phyloP scores from a whole-genome alignment of 164 flowering plant genomes.

The Nymphaea colorata region DNA sequence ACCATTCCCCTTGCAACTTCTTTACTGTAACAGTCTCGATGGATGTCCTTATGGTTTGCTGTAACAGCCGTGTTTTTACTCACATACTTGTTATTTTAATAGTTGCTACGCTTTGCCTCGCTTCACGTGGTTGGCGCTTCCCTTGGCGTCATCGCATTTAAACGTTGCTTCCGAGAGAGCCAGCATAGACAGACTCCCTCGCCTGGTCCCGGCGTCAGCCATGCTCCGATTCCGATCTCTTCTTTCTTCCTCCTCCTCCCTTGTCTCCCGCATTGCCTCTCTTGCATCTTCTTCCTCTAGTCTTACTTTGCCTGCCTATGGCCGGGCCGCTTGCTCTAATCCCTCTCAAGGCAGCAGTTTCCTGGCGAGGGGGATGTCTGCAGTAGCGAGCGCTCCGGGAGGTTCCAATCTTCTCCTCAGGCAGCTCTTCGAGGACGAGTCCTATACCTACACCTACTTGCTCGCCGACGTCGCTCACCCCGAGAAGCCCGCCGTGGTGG shows the following conservation, averaged over 20 bases:
- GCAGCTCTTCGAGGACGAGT: conserved; percentile 36
- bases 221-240: neutral
- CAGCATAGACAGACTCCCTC: no score
- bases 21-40: no score
- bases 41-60: no score
- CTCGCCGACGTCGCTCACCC: conserved; percentile 86
- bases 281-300: neutral
- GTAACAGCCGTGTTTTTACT: no score
- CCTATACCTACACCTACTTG: conserved; percentile 83
- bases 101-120: no score
- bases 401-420: conserved; percentile 42
- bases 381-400: neutral
- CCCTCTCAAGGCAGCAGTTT: neutral
- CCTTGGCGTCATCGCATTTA: no score
- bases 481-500: conserved; percentile 79
- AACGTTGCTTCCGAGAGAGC: no score
- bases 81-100: no score
- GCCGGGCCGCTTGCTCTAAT: neutral
- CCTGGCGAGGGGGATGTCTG: neutral
- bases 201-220: no score
- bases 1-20: no score
- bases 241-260: neutral
- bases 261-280: neutral
- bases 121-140: no score
- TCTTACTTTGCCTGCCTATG: no score